These are phyloP conservation scores for Tripterygium wilfordii DNA, from an alignment of 177 flowering plant species.

Conservation along the genomic window DNA sequence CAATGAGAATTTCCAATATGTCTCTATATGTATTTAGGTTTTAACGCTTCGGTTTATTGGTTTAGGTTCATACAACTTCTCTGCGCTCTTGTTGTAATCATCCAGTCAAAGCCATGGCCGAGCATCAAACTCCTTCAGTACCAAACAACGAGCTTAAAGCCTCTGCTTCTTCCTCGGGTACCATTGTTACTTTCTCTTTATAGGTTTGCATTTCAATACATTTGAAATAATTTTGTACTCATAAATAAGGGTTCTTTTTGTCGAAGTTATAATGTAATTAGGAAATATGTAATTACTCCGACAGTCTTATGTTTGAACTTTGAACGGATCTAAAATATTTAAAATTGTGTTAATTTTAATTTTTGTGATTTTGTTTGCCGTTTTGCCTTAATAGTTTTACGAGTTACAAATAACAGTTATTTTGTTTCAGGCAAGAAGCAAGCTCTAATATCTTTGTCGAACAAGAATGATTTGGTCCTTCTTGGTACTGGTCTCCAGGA, in stretches of 20 bases:
- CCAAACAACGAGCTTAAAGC: constrained; percentile 10
- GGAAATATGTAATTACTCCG: too few relatives aligned
- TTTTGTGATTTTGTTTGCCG: not conserved
- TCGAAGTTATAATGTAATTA: too few relatives aligned
- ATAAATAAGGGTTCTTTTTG: too few relatives aligned
- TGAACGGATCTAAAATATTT: too few relatives aligned
- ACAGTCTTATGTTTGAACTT: too few relatives aligned
- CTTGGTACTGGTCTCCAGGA: constrained; percentile 74
- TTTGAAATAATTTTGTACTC: not conserved
- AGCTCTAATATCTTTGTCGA: constrained; percentile 84
- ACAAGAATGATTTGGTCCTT: constrained; percentile 64
- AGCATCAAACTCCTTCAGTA: constrained; percentile 15
- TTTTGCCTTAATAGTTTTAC: too few relatives aligned
- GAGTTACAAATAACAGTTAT: not conserved
- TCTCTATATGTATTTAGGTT: too few relatives aligned
- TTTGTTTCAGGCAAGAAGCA: constrained; percentile 53
- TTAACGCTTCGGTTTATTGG: constrained; percentile 9
- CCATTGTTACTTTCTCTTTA: constrained; percentile 1
- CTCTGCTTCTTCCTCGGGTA: constrained; percentile 11
- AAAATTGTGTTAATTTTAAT: not conserved
- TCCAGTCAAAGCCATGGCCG: constrained; percentile 30
- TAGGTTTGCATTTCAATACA: not conserved
- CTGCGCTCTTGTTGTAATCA: constrained; percentile 7
- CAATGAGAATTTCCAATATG: too few relatives aligned
- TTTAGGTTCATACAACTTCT: constrained; percentile 7